These are phyloP conservation scores for Penicillium cinerascens DNA, from an alignment of 495 filamentous ascomycete species.

Conservation along the genomic window DNA sequence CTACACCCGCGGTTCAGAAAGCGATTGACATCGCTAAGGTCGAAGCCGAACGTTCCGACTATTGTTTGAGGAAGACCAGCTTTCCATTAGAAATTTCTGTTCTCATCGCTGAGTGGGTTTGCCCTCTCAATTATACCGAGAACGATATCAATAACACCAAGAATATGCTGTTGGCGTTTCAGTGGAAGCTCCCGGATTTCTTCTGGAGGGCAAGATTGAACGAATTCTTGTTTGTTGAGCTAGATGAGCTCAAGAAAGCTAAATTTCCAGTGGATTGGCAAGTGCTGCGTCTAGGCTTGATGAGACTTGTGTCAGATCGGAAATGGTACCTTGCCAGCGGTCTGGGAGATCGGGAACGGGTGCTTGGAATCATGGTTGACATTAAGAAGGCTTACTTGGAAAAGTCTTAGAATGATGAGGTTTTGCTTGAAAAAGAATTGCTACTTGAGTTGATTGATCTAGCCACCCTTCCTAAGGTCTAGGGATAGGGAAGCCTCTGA, in stretches of 20 bases:
- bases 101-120: conserved; percentile 7
- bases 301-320: conserved; percentile 1
- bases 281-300: conserved; percentile 1
- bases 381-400: conserved; percentile 2
- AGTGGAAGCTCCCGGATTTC: conserved; percentile 4
- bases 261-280: conserved; percentile 2
- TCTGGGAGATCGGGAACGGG: conserved; percentile 6
- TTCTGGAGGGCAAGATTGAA: conserved; percentile 7
- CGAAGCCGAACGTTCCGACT: background rate
- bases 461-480: too few species aligned
- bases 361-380: conserved; percentile 4
- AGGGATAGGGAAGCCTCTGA: too few species aligned
- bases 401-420: background rate
- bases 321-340: conserved; percentile 2
- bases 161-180: conserved; percentile 12
- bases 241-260: background rate
- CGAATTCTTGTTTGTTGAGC: conserved; percentile 9
- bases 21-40: background rate
- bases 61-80: background rate
- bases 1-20: conserved; percentile 3
- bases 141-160: background rate
- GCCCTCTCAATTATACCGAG: conserved; percentile 1
- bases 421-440: background rate
- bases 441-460: background rate
- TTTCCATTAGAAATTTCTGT: conserved; percentile 6